phyloP scores from a whole-genome alignment of 495 filamentous ascomycete genomes.

The Tuber borchii region DNA sequence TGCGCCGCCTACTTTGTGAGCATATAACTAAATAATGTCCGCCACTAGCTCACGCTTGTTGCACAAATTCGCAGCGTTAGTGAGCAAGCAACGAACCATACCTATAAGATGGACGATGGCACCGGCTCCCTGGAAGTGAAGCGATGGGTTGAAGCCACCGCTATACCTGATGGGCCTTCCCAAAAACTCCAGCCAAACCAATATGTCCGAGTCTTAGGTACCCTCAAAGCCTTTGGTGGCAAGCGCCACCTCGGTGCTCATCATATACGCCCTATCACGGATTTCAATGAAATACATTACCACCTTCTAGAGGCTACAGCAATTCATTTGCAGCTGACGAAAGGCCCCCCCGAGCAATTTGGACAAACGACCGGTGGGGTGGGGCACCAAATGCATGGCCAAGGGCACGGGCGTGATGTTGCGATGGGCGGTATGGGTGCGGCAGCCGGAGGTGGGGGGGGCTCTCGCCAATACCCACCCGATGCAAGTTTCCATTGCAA shows the following conservation, averaged over 20 bases:
- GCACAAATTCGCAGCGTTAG: conserved; percentile 84
- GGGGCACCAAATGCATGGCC: conserved; percentile 47
- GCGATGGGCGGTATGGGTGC: conserved; percentile 42
- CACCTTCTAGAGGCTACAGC: conserved; percentile 84
- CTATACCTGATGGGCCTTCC: conserved; percentile 50
- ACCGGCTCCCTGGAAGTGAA: conserved; percentile 89
- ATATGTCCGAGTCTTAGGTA: conserved; percentile 77
- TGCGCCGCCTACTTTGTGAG: background rate
- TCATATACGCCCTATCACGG: conserved; percentile 65
- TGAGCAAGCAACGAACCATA: conserved; percentile 80
- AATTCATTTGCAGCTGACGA: conserved; percentile 77
- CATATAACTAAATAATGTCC: background rate
- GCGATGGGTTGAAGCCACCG: conserved; percentile 71
- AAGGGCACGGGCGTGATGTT: conserved; percentile 48
- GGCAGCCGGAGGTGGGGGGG: conserved; percentile 22
- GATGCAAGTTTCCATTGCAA: conserved; percentile 53
- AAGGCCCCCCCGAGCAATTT: conserved; percentile 54
- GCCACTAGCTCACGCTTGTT: conserved; percentile 64
- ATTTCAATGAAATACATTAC: conserved; percentile 86
- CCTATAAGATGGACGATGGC: conserved; percentile 90
- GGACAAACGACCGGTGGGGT: conserved; percentile 37
- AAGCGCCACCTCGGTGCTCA: conserved; percentile 76
- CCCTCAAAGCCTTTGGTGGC: conserved; percentile 67
- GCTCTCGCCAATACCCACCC: conserved; percentile 43
- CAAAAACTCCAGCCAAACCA: conserved; percentile 56